Evolutionary conservation across 2,329 filamentous ascomycete species (phyloP).

Genomic region (Coniella vitis): DNA sequence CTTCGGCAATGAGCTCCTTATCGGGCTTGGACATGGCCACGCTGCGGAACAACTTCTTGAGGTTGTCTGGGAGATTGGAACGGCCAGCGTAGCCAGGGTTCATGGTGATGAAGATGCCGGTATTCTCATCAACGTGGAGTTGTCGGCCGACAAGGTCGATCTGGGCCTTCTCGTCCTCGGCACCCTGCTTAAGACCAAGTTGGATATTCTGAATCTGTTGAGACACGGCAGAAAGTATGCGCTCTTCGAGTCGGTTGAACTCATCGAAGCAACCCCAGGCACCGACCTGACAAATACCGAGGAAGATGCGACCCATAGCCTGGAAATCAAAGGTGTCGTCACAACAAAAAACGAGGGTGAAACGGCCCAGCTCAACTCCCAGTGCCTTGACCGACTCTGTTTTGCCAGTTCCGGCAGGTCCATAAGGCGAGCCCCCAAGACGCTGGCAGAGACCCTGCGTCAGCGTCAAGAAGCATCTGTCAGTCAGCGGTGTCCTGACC

Average conservation of each 20-base stretch:
- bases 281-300: slow-evolving; percentile 97
- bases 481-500: slow-evolving; percentile 91
- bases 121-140: slow-evolving; percentile 82
- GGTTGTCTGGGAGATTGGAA: slow-evolving; percentile 94
- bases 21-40: slow-evolving; percentile 99
- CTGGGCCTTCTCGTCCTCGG: slow-evolving; percentile 73
- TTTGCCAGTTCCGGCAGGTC: slow-evolving; percentile 95
- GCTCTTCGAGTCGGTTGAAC: slow-evolving; percentile 97
- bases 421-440: slow-evolving; percentile 93
- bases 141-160: slow-evolving; percentile 93
- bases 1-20: slow-evolving; percentile 98
- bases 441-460: slow-evolving; percentile 93
- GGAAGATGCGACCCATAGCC: slow-evolving; percentile 98
- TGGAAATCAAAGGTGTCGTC: slow-evolving; percentile 99
- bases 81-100: slow-evolving; percentile 97
- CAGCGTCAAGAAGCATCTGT: slow-evolving; percentile 95
- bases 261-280: slow-evolving; percentile 99
- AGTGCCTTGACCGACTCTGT: slow-evolving; percentile 98
- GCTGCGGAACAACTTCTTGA: slow-evolving; percentile 99
- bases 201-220: slow-evolving; percentile 99
- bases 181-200: slow-evolving; percentile 81
- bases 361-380: slow-evolving; percentile 90
- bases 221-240: slow-evolving; percentile 94
- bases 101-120: slow-evolving; percentile 99
- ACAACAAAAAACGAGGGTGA: slow-evolving; percentile 98